phyloP scores from a whole-genome alignment of 805 yeast species.

The Torulaspora gathmanii region DNA sequence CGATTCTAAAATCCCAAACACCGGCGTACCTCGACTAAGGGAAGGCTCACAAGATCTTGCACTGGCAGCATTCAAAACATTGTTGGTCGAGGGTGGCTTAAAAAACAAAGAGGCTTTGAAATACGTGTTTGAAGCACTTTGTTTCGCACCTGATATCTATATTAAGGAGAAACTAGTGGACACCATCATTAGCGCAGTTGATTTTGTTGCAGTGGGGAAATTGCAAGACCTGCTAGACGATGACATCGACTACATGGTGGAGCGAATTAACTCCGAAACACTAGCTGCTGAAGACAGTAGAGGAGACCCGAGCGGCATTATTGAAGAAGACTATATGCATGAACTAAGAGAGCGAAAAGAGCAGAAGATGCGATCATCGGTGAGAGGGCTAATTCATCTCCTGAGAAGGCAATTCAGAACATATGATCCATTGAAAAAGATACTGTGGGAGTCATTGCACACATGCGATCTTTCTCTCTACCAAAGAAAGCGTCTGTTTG shows the following conservation, averaged over 20 bases:
- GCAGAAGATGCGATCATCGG: constrained; percentile 26
- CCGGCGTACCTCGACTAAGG: constrained; percentile 14
- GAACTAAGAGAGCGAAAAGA: constrained; percentile 24
- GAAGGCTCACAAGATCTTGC: constrained; percentile 47
- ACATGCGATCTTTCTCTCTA: constrained; percentile 54
- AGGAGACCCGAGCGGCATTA: constrained; percentile 23
- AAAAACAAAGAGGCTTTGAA: constrained; percentile 55
- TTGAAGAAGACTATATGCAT: constrained; percentile 19
- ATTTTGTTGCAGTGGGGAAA: constrained; percentile 64
- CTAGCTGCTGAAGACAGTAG: constrained; percentile 14
- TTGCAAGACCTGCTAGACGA: constrained; percentile 58
- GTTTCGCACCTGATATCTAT: constrained; percentile 51
- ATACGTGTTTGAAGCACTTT: constrained; percentile 55
- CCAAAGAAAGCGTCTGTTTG: constrained; percentile 59
- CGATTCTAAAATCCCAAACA: constrained; percentile 34
- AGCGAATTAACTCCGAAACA: constrained; percentile 24
- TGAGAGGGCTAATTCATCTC: constrained; percentile 26
- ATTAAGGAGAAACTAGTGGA: constrained; percentile 48
- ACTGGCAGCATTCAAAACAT: constrained; percentile 61
- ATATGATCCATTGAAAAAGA: constrained; percentile 51
- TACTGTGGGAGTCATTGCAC: constrained; percentile 68
- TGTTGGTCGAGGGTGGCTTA: constrained; percentile 72
- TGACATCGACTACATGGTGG: constrained; percentile 45
- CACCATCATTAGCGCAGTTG: constrained; percentile 49
- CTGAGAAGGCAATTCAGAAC: constrained; percentile 31